Evolutionary conservation across 192 early-diverging fungal genomes (phyloP), one percentile per base, ranked within the genome.

Genomic region (Coemansia sp.): DNA sequence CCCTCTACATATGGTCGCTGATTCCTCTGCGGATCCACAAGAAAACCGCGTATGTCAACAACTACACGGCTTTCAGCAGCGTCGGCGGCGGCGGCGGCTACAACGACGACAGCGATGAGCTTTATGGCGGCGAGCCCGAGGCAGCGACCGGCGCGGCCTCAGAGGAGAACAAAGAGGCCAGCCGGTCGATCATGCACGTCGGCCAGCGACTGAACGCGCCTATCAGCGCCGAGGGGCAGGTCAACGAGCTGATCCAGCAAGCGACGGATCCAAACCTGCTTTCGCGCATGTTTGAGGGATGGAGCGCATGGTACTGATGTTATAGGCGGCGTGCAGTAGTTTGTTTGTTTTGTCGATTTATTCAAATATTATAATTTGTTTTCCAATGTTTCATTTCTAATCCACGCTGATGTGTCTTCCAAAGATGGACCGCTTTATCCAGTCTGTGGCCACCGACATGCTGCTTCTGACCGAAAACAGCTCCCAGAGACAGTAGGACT

Each of bases 391-490:
- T 4, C 3, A 13, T 42, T 0, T 10, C 77, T 88, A 97, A 81
- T 97, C 95, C 64, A 93, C 83, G 58, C 85, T 85, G 58, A 97
- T 93, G 61, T 94, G 91, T 54, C 93, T 87, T 20, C 95, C 95
- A 84, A 95, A 95, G 19, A 92, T 50, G 6, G 82, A 88, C 72
- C 90, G 90, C 81, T 94, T 95, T 51, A 76, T 80, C 93, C 95
- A 97, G 74, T 97, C 95, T 34, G 89, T 90, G 29, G 88, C 84
- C 24, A 97, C 95, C 59, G 92, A 84, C 57, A 85, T 60, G 60
- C 87, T 79, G 85, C 95, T 97, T 66, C 93, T 85, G 42, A 89
- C 74, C 16, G 91, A 90, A 71, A 91, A 95, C 46, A 95, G 83
- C 74, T 89, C 88, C 72, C 83, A 86, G 24, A 90, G 70, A 62